Evolutionary conservation across 352 stramenopile species (phyloP).

Genomic region (Phytopythium aichiense): DNA sequence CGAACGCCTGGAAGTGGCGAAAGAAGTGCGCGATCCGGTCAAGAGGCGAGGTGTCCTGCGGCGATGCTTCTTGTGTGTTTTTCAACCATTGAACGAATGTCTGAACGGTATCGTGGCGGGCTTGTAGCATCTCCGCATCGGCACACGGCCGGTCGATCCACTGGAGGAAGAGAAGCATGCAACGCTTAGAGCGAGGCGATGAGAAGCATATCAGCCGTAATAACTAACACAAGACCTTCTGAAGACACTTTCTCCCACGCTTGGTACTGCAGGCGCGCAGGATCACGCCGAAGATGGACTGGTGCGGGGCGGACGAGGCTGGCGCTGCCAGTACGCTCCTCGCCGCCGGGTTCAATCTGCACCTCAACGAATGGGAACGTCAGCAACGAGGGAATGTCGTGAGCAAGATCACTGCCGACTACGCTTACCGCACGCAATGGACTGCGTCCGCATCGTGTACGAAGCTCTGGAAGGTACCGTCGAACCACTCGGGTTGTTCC

Average conservation of each 20-base stretch:
- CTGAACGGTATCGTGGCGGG: conserved; percentile 19
- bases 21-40: conserved; percentile 14
- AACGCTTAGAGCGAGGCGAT: neutral
- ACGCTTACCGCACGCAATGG: neutral
- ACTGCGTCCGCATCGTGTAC: neutral
- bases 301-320: no score
- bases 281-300: conserved; percentile 21
- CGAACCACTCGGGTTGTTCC: neutral
- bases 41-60: neutral
- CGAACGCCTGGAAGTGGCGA: conserved; percentile 21
- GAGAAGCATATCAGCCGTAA: no score
- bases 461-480: neutral
- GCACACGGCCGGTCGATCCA: conserved; percentile 22
- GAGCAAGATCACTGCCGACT: neutral
- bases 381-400: neutral
- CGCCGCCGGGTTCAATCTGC: conserved; percentile 3
- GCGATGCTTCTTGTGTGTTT: neutral
- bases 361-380: neutral
- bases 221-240: neutral
- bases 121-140: conserved; percentile 5
- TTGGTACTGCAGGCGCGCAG: conserved; percentile 21
- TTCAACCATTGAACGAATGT: conserved; percentile 8
- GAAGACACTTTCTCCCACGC: neutral
- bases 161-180: neutral
- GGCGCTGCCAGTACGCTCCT: neutral